Conservation (phyloP, 1,284 basidiomycete species). For the Pyrrhoderma noxium region DNA sequence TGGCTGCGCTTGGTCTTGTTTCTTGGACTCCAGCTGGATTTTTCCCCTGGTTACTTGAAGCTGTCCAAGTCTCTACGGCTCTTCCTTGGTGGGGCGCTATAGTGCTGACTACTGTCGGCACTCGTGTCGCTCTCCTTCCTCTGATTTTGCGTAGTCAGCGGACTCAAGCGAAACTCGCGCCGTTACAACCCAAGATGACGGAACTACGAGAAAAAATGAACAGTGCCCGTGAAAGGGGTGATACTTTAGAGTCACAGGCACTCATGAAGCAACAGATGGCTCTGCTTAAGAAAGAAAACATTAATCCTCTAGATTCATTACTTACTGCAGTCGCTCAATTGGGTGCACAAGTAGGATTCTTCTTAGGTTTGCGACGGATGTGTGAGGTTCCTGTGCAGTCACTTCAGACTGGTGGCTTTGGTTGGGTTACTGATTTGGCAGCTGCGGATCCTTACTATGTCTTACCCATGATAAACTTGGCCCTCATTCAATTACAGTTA, state of each 20-base stretch:
- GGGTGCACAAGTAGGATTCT: constrained; percentile 78
- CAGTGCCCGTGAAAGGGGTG: constrained; percentile 33
- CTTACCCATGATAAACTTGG: constrained; percentile 62
- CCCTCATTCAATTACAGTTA: constrained; percentile 67
- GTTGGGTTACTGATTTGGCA: constrained; percentile 75
- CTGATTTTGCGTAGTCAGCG: constrained; percentile 60
- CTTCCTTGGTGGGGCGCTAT: constrained; percentile 87
- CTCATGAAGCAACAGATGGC: constrained; percentile 50
- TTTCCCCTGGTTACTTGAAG: constrained; percentile 53
- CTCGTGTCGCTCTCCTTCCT: constrained; percentile 67
- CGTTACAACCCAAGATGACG: constrained; percentile 53
- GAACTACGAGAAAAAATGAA: constrained; percentile 45
- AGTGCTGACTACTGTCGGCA: constrained; percentile 59
- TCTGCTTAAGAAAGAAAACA: constrained; percentile 65
- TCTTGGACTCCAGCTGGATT: constrained; percentile 55
- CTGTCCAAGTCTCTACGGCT: constrained; percentile 66
- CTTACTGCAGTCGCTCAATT: constrained; percentile 65
- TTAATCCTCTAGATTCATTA: constrained; percentile 54
- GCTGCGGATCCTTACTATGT: constrained; percentile 72
- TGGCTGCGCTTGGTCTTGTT: constrained; percentile 68
- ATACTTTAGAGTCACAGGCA: constrained; percentile 48
- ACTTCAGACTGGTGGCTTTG: constrained; percentile 72
- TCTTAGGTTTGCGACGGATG: constrained; percentile 76
- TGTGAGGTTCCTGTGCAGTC: constrained; percentile 66
- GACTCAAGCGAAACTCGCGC: constrained; percentile 65